These are phyloP conservation scores for Melastoma candidum DNA, from an alignment of 441 rosid genomes.

Conservation along the genomic window DNA sequence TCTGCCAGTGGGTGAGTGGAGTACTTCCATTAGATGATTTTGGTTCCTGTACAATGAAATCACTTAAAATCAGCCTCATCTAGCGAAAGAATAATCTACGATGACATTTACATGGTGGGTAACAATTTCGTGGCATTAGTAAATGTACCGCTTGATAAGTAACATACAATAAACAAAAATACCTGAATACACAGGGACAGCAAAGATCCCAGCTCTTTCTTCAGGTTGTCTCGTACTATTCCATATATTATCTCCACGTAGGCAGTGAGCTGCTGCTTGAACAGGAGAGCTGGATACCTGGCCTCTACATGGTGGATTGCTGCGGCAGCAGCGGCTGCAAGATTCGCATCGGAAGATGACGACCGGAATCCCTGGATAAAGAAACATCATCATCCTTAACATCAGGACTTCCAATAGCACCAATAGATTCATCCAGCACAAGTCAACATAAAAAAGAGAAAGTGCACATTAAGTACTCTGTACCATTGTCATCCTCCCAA, in stretches of 20 bases:
- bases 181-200: background rate
- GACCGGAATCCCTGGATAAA: too few species aligned
- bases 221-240: constrained; percentile 49
- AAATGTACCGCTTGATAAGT: too few species aligned
- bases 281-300: constrained; percentile 67
- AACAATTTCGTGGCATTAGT: background rate
- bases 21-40: constrained; percentile 86
- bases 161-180: background rate
- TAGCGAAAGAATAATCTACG: constrained; percentile 5
- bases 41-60: constrained; percentile 54
- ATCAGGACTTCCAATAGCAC: too few species aligned
- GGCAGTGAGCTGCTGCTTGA: constrained; percentile 74
- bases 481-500: background rate
- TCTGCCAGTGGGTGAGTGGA: constrained; percentile 85
- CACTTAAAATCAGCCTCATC: background rate
- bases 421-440: too few species aligned
- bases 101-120: constrained; percentile 1
- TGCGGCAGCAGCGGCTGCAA: constrained; percentile 15
- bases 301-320: constrained; percentile 48
- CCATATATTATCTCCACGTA: constrained; percentile 67
- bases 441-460: background rate
- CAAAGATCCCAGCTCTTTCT: constrained; percentile 18
- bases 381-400: too few species aligned
- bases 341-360: too few species aligned
- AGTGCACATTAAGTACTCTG: background rate